Evolutionary conservation across 371 early-diverging fungal genomes (phyloP).

Genomic region (Mortierella sp.): DNA sequence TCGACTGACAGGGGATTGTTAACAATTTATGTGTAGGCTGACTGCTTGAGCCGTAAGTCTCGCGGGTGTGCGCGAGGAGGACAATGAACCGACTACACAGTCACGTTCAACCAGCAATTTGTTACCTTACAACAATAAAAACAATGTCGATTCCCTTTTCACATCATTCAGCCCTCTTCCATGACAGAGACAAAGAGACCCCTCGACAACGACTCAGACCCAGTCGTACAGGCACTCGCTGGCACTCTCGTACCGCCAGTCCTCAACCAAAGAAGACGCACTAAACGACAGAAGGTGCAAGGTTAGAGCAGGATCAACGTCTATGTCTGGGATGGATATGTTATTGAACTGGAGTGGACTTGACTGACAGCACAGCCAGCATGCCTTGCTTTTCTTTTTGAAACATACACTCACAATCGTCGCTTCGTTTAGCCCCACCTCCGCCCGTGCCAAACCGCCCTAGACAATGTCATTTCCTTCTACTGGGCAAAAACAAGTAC

Average conservation of each 20-base stretch:
- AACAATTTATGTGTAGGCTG: too few species aligned
- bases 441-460: slow-evolving; percentile 54
- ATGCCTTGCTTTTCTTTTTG: too few species aligned
- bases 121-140: slow-evolving; percentile 1
- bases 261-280: slow-evolving; percentile 41
- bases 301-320: slow-evolving; percentile 14
- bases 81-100: too few species aligned
- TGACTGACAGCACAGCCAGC: too few species aligned
- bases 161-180: not conserved
- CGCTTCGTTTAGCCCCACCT: slow-evolving; percentile 24
- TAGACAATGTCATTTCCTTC: slow-evolving; percentile 59
- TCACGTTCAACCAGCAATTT: too few species aligned
- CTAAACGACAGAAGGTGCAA: slow-evolving; percentile 46
- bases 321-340: not conserved
- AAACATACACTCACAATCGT: too few species aligned
- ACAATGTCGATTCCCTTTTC: not conserved
- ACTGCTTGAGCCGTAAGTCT: too few species aligned
- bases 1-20: too few species aligned
- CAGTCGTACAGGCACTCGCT: slow-evolving; percentile 42
- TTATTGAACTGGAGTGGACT: not conserved
- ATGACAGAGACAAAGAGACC: slow-evolving; percentile 50
- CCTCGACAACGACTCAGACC: slow-evolving; percentile 34
- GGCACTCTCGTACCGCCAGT: slow-evolving; percentile 42
- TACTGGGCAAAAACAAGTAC: slow-evolving; percentile 65
- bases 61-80: too few species aligned